Evolutionary conservation across 805 yeast species (phyloP), one percentile per base, ranked within the genome.

Genomic region (Candida tallmaniae): DNA sequence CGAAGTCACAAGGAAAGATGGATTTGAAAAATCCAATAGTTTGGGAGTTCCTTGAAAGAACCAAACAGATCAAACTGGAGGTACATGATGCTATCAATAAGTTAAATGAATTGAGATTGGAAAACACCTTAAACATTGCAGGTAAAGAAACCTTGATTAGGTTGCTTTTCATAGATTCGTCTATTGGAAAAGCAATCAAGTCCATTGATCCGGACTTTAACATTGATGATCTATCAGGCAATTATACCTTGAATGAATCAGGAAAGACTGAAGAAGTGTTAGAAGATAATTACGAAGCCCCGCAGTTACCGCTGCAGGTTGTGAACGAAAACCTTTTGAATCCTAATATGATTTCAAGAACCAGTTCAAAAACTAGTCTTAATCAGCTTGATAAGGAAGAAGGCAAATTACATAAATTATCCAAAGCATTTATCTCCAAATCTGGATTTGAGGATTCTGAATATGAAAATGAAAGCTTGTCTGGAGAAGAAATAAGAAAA

Each of bases 111-210:
- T 67, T 80, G 39, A 78, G 83, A 48, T 64, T 70, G 32, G 62
- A 70, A 23, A 71, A 70, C 25, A 70, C 73, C 41, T 63, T 86
- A 42, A 77, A 73, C 16, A 41, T 76, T 9, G 79, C 80, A 45
- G 94, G 88, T 23, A 83, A 84, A 53, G 95, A 87, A 52, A 71
- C 83, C 13, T 60, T 86, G 27, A 64, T 87, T 21, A 65, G 89
- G 43, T 68, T 85, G 38, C 69, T 81, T 30, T 75, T 81, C 37
- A 64, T 86, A 46, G 88, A 83, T 48, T 75, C 82, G 12, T 79
- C 86, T 7, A 64, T 87, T 36, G 74, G 73, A 27, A 80, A 80
- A 48, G 77, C 76, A 1, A 40, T 73, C 17, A 63, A 64, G 38
- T 52, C 65, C 39, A 58, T 66, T 30, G 72, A 66, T 41, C 46